Percentiles rank a stretch among this genome's conserved stretches.
These are phyloP conservation scores for Fusarium decemcellulare DNA, from an alignment of 2,329 filamentous ascomycete species.

Conservation along the genomic window DNA sequence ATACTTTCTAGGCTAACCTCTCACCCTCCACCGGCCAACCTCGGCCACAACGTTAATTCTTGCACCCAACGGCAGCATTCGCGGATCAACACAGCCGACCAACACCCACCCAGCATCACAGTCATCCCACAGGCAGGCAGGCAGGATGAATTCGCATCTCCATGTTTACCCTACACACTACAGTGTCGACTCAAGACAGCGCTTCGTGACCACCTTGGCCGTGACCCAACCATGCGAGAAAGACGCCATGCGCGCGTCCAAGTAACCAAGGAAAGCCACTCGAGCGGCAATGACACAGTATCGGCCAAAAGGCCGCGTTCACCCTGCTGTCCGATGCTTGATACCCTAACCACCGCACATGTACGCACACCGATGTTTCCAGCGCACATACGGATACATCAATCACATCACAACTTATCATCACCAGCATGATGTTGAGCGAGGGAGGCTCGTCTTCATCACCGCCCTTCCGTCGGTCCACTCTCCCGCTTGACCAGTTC, in stretches of 20 bases:
- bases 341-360: constrained; percentile 13
- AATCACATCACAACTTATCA: constrained; percentile 15
- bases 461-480: constrained; percentile 21
- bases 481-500: constrained; percentile 18
- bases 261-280: constrained; percentile 11
- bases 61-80: no score
- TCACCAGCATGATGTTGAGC: constrained; percentile 10
- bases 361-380: constrained; percentile 41
- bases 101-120: background rate
- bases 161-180: constrained; percentile 22
- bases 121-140: background rate
- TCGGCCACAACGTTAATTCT: no score
- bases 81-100: background rate
- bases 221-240: constrained; percentile 5
- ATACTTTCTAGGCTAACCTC: no score
- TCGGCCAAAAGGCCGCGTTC: constrained; percentile 13
- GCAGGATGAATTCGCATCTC: background rate
- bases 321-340: constrained; percentile 7
- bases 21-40: no score
- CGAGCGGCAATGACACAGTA: constrained; percentile 3
- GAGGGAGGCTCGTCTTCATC: constrained; percentile 19
- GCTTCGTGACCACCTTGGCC: constrained; percentile 3
- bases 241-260: constrained; percentile 12
- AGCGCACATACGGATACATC: background rate
- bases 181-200: constrained; percentile 11